Evolutionary conservation across 2,329 filamentous ascomycete genomes (phyloP), one percentile per base, ranked within the genome.

Genomic region (Cephalotrichum gorgonifer): DNA sequence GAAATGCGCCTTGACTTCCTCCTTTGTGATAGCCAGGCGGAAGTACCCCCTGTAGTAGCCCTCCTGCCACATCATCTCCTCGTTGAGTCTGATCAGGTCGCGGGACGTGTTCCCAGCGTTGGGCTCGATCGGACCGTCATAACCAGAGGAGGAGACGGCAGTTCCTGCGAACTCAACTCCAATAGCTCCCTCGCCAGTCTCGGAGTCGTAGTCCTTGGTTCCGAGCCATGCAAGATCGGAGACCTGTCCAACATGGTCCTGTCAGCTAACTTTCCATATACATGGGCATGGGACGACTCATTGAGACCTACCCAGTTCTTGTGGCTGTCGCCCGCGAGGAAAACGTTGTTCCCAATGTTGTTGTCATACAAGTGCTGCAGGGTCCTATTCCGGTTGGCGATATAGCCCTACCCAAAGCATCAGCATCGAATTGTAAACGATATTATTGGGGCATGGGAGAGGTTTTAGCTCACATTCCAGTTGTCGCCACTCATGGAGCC

Each of bases 1-100:
- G 64, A 75, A 88, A 12, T 71, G 69, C 0, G 83, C 83, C n/a
- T 75, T 68, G 2, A 85, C 70, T 42, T 74, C 66, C 11, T 81
- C 69, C 22, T 76, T 70, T 20, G 66, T 70, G 49, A 86, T 67
- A 44, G 75, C 72, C 38, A 88, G 66, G 58, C 84, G 75, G 55
- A 80, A 87, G 65, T 88, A 88, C 1, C 85, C 85, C 17, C 84
- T 73, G 62, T 87, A 88, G 61, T 85, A 88, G 7, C 81, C 62
- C 50, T 88, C 84, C 55, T 83, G 78, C 85, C 83, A 88, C 57
- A 85, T 80, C 43, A 88, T 67, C 61, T 85, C 81, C 1, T 69
- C 64, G 61, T 86, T 88, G 22, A 55, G 70, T 64, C 41, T 59
- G 59, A 53, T 71, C 67, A 30, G 75, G 64, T 54, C 59, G 61